Evolutionary conservation across 2,329 filamentous ascomycete species (phyloP).

Genomic region (Emergomyces pasteurianus): DNA sequence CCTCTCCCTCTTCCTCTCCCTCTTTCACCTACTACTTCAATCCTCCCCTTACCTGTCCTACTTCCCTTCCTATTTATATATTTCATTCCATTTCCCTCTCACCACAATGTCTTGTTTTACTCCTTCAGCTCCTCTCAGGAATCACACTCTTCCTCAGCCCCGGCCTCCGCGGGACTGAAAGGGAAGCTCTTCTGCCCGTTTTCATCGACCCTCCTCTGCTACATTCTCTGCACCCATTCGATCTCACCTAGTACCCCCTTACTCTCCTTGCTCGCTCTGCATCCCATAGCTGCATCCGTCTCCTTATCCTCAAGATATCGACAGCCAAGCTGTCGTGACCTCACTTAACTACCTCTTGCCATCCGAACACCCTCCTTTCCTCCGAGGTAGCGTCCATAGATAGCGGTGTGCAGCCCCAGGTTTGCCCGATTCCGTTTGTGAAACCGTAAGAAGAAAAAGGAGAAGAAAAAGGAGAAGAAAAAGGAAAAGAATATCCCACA

Average conservation of each 20-base stretch:
- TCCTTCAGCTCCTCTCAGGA: slow-evolving; percentile 20
- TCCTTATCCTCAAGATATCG: not conserved
- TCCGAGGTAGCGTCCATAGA: not conserved
- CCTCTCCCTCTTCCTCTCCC: not conserved
- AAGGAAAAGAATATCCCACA: not conserved
- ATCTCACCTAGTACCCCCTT: not conserved
- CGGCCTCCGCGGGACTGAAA: slow-evolving; percentile 36
- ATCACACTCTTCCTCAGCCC: slow-evolving; percentile 21
- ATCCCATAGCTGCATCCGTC: not conserved
- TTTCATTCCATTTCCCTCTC: slow-evolving; percentile 11
- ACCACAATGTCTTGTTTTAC: slow-evolving; percentile 27
- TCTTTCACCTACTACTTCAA: not conserved
- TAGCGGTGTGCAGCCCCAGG: not conserved
- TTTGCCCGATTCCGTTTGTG: not conserved
- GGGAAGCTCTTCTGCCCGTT: slow-evolving; percentile 12
- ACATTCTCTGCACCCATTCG: slow-evolving; percentile 7
- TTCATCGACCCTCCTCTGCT: not conserved
- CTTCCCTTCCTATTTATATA: not conserved
- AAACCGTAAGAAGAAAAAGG: too few relatives aligned
- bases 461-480: too few relatives aligned
- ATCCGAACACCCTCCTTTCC: not conserved
- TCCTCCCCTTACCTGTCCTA: not conserved
- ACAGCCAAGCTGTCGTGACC: not conserved
- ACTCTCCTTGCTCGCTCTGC: not conserved
- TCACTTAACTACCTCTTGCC: not conserved